These are phyloP conservation scores for Escallonia rubra DNA, from an alignment of 129 eudicot species.

Conservation along the genomic window DNA sequence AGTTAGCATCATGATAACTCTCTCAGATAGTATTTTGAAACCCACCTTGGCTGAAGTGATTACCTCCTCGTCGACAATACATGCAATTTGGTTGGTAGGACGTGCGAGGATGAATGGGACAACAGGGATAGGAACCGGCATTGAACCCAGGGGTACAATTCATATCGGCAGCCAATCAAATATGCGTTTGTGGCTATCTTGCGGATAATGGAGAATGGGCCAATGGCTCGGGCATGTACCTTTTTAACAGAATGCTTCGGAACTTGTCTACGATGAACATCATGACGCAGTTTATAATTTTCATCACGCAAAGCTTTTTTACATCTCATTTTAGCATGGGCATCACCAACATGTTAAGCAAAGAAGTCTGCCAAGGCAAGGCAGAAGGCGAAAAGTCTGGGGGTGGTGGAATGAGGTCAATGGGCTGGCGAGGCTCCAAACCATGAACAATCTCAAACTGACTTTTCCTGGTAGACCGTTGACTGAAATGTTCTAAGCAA, in stretches of 20 bases:
- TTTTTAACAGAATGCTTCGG: conserved; percentile 11
- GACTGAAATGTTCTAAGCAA: neutral
- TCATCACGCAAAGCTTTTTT: neutral
- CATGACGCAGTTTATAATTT: conserved; percentile 1
- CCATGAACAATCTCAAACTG: neutral
- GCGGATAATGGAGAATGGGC: neutral
- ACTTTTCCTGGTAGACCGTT: neutral
- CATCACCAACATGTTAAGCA: conserved; percentile 5
- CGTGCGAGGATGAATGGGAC: neutral
- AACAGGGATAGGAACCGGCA: neutral
- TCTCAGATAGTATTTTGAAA: too few relatives aligned
- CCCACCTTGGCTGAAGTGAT: too few relatives aligned
- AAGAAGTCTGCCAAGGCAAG: too few relatives aligned
- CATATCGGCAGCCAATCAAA: conserved; percentile 1
- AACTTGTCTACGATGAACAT: neutral
- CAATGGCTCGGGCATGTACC: conserved; percentile 1
- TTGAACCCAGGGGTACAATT: neutral
- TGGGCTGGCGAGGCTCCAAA: neutral
- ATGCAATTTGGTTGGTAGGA: neutral
- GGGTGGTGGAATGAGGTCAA: neutral
- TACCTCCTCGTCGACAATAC: neutral
- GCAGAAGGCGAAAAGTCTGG: neutral
- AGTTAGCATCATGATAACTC: too few relatives aligned
- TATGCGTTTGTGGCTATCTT: neutral
- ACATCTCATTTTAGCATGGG: neutral